Evolutionary conservation across 805 yeast species (phyloP).

Genomic region (Yarrowia sp.): DNA sequence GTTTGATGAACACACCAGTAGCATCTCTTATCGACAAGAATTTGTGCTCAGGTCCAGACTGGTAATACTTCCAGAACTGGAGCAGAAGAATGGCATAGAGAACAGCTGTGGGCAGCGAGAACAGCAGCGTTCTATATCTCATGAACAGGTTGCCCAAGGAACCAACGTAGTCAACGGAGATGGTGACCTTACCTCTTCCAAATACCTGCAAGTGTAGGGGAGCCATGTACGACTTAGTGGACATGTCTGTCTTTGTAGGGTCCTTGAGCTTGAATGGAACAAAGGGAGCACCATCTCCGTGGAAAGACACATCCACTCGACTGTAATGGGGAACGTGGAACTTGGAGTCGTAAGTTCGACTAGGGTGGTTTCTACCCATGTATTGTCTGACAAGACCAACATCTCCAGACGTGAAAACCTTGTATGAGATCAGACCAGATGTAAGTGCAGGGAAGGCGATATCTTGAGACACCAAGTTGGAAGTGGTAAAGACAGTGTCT

Average conservation of each 20-base stretch:
- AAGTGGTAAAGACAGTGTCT: background rate
- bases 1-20: constrained; percentile 50
- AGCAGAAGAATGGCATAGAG: constrained; percentile 59
- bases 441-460: constrained; percentile 27
- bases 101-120: constrained; percentile 69
- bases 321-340: constrained; percentile 72
- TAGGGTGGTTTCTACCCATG: constrained; percentile 15
- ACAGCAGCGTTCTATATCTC: constrained; percentile 74
- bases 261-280: constrained; percentile 36
- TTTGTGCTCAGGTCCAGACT: constrained; percentile 48
- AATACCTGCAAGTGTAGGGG: constrained; percentile 47
- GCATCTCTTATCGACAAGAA: constrained; percentile 48
- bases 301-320: constrained; percentile 75
- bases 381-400: constrained; percentile 16
- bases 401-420: constrained; percentile 3
- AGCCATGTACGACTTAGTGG: constrained; percentile 5
- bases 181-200: constrained; percentile 42
- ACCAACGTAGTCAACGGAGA: constrained; percentile 59
- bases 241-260: constrained; percentile 20
- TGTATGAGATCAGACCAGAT: constrained; percentile 23
- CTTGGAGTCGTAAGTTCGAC: constrained; percentile 73
- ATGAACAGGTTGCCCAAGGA: constrained; percentile 72
- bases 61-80: constrained; percentile 60
- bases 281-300: constrained; percentile 45
- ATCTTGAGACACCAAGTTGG: constrained; percentile 16